Percentiles rank a stretch among this genome's conserved stretches.
Conservation (phyloP, 768 basidiomycete species). For the Suillus ampliporus region DNA sequence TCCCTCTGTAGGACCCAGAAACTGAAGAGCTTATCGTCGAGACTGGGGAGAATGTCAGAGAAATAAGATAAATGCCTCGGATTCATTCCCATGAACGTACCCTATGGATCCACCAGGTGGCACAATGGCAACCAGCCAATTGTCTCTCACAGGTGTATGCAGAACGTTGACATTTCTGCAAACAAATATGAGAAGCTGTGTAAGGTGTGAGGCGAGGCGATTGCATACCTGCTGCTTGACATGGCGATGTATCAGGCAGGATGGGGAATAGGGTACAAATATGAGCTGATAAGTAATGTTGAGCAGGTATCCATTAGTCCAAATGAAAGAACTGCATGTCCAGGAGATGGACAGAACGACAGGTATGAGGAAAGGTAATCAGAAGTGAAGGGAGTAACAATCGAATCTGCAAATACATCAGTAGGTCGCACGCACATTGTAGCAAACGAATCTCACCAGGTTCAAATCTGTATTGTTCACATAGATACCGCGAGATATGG, state of each 20-base stretch:
- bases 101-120: conserved; percentile 91
- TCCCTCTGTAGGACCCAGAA: conserved; percentile 89
- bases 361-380: conserved; percentile 80
- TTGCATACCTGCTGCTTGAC: conserved; percentile 65
- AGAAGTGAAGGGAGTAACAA: conserved; percentile 77
- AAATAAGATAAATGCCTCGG: conserved; percentile 1
- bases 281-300: conserved; percentile 76
- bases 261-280: conserved; percentile 76
- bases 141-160: conserved; percentile 81
- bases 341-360: conserved; percentile 69
- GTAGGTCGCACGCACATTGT: background rate
- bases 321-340: conserved; percentile 79
- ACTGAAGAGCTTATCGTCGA: conserved; percentile 89
- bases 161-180: conserved; percentile 81
- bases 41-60: no score
- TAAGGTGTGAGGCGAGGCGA: background rate
- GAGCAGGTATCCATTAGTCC: conserved; percentile 80
- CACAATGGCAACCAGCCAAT: conserved; percentile 82
- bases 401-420: conserved; percentile 54
- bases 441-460: conserved; percentile 51
- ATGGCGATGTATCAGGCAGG: conserved; percentile 82
- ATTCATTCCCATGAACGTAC: conserved; percentile 45
- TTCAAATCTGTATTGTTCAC: conserved; percentile 83
- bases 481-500: conserved; percentile 73
- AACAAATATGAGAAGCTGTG: conserved; percentile 7